Base-by-base conservation (phyloP, 179 eudicot species). In the Beta lomatogona region DNA sequence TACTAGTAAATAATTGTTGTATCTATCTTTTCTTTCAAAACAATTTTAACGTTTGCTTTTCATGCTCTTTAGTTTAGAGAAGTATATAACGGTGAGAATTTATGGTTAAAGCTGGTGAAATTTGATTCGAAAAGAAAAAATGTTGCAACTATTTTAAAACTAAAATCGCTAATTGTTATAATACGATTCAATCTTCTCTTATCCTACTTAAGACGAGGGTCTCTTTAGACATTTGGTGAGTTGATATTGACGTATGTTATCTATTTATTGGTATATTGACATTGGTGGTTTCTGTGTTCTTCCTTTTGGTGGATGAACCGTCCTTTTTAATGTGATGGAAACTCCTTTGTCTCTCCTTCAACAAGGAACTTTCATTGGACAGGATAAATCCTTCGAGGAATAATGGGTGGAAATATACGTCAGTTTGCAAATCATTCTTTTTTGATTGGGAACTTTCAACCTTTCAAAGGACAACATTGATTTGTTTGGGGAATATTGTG, bases 261-360 rank as follows among this genome's bases (percentile, higher is more conserved):
- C 15, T 4, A 18, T 6, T 61, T 57, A 16, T 5, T 66, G 25
- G 46, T 36, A 6, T 48, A 72, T 63, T 78, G 63, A 55, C 31
- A 12, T 60, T 69, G 48, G 45, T 76, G 84, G 71, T 58, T 76
- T 31, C 19, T 60, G 5, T 50, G 28, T 55, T 18, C 78, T 52
- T 75, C 63, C 48, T 63, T 75, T 70, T 64, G 25, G 77, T 80
- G 61, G 61, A 72, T 71, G 76, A 14, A 45, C 76, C 22, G 25
- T 70, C 68, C 52, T 58, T 57, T 18, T 81, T 28, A 57, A 45
- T 58, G 76, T 76, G 80, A 81, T 75, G 67, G 79, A 75, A 75
- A 81, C 61, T 66, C 21, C 28, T 4, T 61, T 60, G 48, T 73
- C 78, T 73, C 19, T 73, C 77, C 28, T 64, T 80, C 25, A 14